Evolutionary conservation across 2,329 filamentous ascomycete species (phyloP), one percentile per base, ranked within the genome.

Genomic region (Colletotrichum sp.): DNA sequence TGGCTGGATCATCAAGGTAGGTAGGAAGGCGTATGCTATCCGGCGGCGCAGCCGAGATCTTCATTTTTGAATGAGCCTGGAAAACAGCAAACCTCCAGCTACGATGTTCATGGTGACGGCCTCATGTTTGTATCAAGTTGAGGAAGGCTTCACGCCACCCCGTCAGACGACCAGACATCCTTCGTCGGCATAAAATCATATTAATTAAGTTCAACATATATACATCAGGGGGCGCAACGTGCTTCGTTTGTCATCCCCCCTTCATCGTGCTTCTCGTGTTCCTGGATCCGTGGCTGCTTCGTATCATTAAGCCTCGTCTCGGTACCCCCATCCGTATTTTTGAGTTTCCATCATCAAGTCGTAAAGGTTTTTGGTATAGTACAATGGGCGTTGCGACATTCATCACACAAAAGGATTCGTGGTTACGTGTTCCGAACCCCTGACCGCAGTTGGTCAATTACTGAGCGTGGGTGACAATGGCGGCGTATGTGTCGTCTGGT

Each of bases 401-500:
- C 39, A 66, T n/a, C 12, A 49, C 34, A 66, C 34, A 66, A 66
- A 66, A 32, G 63, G 26, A 30, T 7, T 66, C 24, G 28, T 49
- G 3, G 7, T 52, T 28, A 8, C 36, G 39, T n/a, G 9, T 66
- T 32, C 36, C 36, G 39, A 21, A 15, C 26, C 63, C 63, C 36
- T 32, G 36, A 2, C 16, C 34, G 62, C 21, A 24, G 60, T 39
- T 64, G 3, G 3, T 59, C 7, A 3, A 3, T 67, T 15, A 76
- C 16, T 76, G 94, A 8, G 96, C 96, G 84, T 99, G 97, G 55
- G 90, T 89, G 68, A 98, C 93, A 81, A 99, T 95, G 83, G 98
- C 95, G 67, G 94, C 93, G 82, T 98, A 99, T 64, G 99, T 89
- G 79, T 98, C 94, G 77, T 96, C 93, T 3, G 97, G 96, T 71